These are phyloP conservation scores for Phaeophleospora eucalypticola DNA, from an alignment of 2,329 filamentous ascomycete species.

Conservation along the genomic window DNA sequence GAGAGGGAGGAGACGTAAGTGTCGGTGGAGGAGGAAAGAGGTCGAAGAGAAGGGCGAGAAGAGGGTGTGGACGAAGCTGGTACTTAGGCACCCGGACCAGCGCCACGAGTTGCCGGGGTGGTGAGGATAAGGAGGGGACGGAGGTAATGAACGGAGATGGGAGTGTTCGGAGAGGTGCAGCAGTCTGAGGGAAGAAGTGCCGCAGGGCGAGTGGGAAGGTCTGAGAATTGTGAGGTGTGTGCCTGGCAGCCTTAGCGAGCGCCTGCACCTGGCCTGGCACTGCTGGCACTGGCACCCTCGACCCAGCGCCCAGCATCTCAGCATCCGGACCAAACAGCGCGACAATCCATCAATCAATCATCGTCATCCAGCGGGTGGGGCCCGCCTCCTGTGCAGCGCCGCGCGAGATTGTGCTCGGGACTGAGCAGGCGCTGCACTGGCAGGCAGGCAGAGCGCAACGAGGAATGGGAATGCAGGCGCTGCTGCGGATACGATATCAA, in stretches of 20 bases:
- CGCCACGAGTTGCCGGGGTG: constrained; percentile 15
- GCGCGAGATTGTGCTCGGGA: constrained; percentile 8
- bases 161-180: too few relatives aligned
- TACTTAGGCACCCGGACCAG: constrained; percentile 15
- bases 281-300: too few relatives aligned
- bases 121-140: not conserved
- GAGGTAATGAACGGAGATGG: too few relatives aligned
- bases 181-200: too few relatives aligned
- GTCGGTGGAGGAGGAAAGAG: not conserved
- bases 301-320: too few relatives aligned
- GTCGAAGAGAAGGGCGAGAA: not conserved
- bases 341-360: too few relatives aligned
- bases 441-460: not conserved
- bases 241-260: too few relatives aligned
- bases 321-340: too few relatives aligned
- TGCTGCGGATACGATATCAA: too few relatives aligned
- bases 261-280: too few relatives aligned
- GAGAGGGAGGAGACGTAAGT: not conserved
- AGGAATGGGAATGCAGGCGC: not conserved
- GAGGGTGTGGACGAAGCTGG: constrained; percentile 17
- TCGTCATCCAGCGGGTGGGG: not conserved
- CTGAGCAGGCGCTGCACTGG: constrained; percentile 11
- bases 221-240: too few relatives aligned
- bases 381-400: constrained; percentile 12
- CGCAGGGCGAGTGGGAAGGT: too few relatives aligned